phyloP scores from a whole-genome alignment of 495 filamentous ascomycete genomes.

The Xylaria telfairii region DNA sequence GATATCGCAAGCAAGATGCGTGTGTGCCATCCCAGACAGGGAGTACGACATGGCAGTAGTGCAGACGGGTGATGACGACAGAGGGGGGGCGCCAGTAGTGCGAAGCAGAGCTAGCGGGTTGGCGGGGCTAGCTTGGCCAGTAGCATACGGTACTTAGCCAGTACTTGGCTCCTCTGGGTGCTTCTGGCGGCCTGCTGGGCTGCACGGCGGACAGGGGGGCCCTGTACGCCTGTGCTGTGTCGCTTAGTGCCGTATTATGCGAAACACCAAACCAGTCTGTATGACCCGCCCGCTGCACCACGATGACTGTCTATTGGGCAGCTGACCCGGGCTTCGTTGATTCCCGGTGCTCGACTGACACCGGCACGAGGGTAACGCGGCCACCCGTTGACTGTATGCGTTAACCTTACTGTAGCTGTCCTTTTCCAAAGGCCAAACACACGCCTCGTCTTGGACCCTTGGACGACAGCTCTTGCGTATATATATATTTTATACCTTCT shows the following conservation, averaged over 20 bases:
- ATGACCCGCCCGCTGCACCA: slow-evolving; percentile 8
- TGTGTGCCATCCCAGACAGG: background rate
- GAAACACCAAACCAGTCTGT: slow-evolving; percentile 8
- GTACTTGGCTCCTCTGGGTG: slow-evolving; percentile 7
- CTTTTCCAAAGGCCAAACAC: too few relatives aligned
- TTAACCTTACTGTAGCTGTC: too few relatives aligned
- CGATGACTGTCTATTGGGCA: slow-evolving; percentile 17
- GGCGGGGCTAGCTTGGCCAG: background rate
- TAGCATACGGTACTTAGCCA: background rate
- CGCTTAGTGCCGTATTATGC: slow-evolving; percentile 12
- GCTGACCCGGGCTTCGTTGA: slow-evolving; percentile 13
- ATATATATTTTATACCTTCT: too few relatives aligned
- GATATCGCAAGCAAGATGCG: slow-evolving; percentile 7
- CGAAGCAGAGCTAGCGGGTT: background rate
- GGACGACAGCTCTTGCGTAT: too few relatives aligned
- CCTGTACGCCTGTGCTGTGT: slow-evolving; percentile 3
- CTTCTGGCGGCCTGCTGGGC: background rate
- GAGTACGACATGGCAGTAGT: background rate
- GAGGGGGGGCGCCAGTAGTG: background rate
- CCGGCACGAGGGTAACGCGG: slow-evolving; percentile 11
- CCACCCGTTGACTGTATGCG: background rate
- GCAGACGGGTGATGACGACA: slow-evolving; percentile 21
- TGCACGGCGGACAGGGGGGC: background rate
- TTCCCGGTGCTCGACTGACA: slow-evolving; percentile 7
- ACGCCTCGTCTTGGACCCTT: too few relatives aligned